Base-by-base conservation (phyloP, 2,329 filamentous ascomycete species). In the Stagonosporopsis chrysanthemi region DNA sequence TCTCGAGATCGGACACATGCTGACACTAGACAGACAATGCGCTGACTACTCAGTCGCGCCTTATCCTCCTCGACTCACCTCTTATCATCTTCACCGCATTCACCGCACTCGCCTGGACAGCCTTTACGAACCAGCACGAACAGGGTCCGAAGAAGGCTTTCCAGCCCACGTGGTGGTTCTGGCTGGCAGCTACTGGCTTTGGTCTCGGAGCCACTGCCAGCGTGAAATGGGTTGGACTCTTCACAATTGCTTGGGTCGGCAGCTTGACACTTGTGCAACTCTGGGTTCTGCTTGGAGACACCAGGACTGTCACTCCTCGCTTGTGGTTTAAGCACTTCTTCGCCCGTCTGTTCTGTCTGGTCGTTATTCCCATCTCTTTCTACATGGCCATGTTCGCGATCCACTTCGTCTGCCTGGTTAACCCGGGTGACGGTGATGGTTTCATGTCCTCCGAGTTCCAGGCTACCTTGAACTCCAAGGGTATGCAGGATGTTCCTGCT, bases 371-470 rank as follows among this genome's bases (percentile, higher is more conserved):
- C 6, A 66, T 90, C 24, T 88, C 87, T 33, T 97, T 99, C 80
- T 99, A 99, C 81, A 89, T 97, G 83, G 89, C 86, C 71, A 97
- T 98, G 91, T 99, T 99, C 72, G 93, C 87, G 50, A 96, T 99
- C 70, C 95, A 99, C 82, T 99, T 99, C 79, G 67, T 93, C 66
- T 96, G 91, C 82, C 85, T 99, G 39, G 86, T 89, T 58, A 99
- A 99, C 79, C 95, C 95, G 26, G 95, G 95, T 58, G 95, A 99
- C 49, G 95, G 95, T 52, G 95, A 99, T 77, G 95, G 95, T 52
- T 99, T 99, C 83, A 99, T 99, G 95, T 97, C 93, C 74, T 97
- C 94, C 52, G 95, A 99, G 75, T 99, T 99, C 82, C 95, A 99
- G 80, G 90, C 95, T 29, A 98, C 95, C 2, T 83, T 99, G 65